phyloP scores from a whole-genome alignment of 495 filamentous ascomycete genomes.

The Penicillium coprophilum region DNA sequence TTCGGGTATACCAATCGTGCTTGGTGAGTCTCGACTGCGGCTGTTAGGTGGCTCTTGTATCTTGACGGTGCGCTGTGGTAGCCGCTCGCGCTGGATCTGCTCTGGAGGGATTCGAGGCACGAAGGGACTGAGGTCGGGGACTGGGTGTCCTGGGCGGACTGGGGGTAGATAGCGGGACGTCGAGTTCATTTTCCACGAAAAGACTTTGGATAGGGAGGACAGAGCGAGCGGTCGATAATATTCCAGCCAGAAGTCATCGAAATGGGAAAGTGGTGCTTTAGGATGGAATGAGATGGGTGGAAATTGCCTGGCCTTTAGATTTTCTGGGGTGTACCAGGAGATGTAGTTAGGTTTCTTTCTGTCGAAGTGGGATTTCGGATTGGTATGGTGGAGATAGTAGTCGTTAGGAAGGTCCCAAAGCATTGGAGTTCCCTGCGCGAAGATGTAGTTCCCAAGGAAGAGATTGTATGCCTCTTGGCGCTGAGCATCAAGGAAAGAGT shows the following conservation, averaged over 20 bases:
- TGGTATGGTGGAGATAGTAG: conserved; percentile 91
- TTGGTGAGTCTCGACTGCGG: conserved; percentile 4
- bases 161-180: conserved; percentile 74
- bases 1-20: conserved; percentile 10
- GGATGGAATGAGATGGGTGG: conserved; percentile 50
- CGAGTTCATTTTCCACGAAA: conserved; percentile 86
- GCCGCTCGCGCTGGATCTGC: conserved; percentile 38
- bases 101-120: conserved; percentile 61
- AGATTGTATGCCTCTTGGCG: conserved; percentile 97
- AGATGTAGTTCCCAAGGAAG: conserved; percentile 96
- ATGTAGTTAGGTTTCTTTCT: conserved; percentile 70
- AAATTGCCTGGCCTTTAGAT: conserved; percentile 61
- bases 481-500: conserved; percentile 94
- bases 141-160: conserved; percentile 64
- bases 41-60: conserved; percentile 42
- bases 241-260: conserved; percentile 98
- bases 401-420: conserved; percentile 95
- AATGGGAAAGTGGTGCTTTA: conserved; percentile 61
- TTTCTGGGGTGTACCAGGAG: conserved; percentile 80
- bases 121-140: conserved; percentile 79
- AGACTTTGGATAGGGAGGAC: conserved; percentile 85
- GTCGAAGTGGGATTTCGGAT: conserved; percentile 70
- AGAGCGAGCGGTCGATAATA: conserved; percentile 87
- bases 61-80: conserved; percentile 42
- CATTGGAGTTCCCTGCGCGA: conserved; percentile 87